phyloP scores from a whole-genome alignment of 116 monocot species.

The Papilionanthe hybrid region DNA sequence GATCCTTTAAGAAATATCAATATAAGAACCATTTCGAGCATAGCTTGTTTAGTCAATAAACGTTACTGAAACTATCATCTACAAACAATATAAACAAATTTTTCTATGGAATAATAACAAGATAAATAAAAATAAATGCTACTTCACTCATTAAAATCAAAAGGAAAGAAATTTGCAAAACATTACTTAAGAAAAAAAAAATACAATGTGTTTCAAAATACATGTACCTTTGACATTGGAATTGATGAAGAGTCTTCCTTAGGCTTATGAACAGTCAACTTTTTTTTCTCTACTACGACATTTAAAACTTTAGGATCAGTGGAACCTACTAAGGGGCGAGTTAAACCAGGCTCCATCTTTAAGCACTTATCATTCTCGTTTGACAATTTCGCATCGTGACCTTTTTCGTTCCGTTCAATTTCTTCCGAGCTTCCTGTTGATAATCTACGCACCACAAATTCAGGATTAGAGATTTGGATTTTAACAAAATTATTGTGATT shows the following conservation, averaged over 20 bases:
- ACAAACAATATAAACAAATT: neutral
- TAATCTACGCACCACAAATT: slow-evolving; percentile 3
- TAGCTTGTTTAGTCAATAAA: neutral
- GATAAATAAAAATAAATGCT: neutral
- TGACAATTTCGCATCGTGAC: slow-evolving; percentile 6
- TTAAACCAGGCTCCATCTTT: neutral
- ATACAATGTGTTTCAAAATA: neutral
- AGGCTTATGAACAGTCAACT: neutral
- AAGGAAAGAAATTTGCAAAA: neutral
- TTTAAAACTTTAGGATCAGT: neutral
- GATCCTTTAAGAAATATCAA: neutral
- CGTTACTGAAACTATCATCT: neutral
- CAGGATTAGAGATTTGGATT: slow-evolving; percentile 6
- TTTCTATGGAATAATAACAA: neutral
- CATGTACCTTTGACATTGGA: neutral
- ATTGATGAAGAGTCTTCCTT: neutral
- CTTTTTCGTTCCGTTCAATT: slow-evolving; percentile 10
- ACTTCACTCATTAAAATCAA: neutral
- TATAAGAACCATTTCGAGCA: neutral
- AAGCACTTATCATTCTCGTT: slow-evolving; percentile 11
- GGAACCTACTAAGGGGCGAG: neutral
- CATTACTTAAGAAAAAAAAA: neutral
- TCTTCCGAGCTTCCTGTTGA: slow-evolving; percentile 9
- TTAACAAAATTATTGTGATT: slow-evolving; percentile 14
- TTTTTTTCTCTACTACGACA: slow-evolving; percentile 2